Evolutionary conservation across 176 grass and related monocot species (phyloP), one percentile per base, ranked within the genome.

Genomic region (Neostapfia colusana): DNA sequence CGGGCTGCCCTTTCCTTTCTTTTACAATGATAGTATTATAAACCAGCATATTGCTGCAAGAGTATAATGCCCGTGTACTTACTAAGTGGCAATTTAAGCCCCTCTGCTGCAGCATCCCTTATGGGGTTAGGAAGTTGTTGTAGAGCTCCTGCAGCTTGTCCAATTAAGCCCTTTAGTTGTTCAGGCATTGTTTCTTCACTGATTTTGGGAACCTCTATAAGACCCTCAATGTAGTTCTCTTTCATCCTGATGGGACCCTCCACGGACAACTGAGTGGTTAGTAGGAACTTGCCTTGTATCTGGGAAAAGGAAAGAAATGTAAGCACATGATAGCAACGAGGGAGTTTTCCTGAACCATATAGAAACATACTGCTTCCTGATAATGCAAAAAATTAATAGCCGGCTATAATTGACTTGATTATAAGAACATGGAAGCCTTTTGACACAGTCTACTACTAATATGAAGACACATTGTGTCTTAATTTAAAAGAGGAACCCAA

Each of bases 221-320:
- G 69, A 6, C 76, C 87, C 67, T 99, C 91, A 0, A 87, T 5
- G 24, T 95, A 99, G 64, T 99, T 91, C 87, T 99, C 95, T 79
- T 91, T 99, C 89, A 99, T 88, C 72, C 95, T 79, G 12, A 87
- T 85, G 60, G 91, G 95, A 21, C 95, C 95, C 80, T 99, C 95
- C 27, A 95, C 80, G 0, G 95, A 90, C 55, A 99, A 59, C 48
- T 87, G 90, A 42, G 91, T 95, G 14, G 95, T 95, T 80, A 99
- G 37, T 12, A 88, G 66, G 7, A 99, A 87, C 67, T 92, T 99
- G 80, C 85, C 92, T 83, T 99, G 87, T 85, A 99, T 90, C 95
- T 99, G 75, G 80, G 79, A 69, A 76, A 18, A 76, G 14, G 10
- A 10, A 36, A 73, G 85, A 63, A 54, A 74, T 54, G 63, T 67